Evolutionary conservation across 2,329 filamentous ascomycete species (phyloP).

Genomic region (Coniochaeta hoffmannii): DNA sequence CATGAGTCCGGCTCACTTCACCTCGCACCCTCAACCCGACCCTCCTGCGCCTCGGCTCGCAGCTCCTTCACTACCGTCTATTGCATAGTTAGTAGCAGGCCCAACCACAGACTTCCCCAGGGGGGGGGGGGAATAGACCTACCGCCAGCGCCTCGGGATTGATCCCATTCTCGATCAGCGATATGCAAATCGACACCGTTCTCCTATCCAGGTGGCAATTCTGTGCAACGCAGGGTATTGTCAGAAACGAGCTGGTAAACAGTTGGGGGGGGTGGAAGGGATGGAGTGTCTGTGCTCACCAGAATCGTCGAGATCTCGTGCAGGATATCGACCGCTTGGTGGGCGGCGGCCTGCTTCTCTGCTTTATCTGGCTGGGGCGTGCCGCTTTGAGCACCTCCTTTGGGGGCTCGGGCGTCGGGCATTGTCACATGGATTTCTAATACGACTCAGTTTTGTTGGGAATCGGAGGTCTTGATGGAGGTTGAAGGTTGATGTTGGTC

Average conservation of each 20-base stretch:
- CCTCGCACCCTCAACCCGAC: constrained; percentile 32
- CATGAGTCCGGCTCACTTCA: constrained; percentile 9
- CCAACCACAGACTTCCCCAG: background rate
- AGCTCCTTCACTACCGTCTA: constrained; percentile 55
- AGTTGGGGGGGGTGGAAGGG: background rate
- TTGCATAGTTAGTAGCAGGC: background rate
- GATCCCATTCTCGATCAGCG: constrained; percentile 93
- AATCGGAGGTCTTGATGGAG: too few relatives aligned
- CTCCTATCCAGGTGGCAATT: constrained; percentile 90
- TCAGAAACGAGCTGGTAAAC: background rate
- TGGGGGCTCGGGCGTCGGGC: background rate
- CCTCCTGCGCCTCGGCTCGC: constrained; percentile 46
- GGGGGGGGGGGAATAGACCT: constrained; percentile 26
- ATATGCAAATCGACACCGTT: constrained; percentile 89
- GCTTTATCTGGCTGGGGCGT: constrained; percentile 30
- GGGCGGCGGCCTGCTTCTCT: constrained; percentile 67
- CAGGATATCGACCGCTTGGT: constrained; percentile 76
- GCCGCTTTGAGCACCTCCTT: too few relatives aligned
- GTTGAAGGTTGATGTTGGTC: background rate
- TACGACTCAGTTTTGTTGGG: too few relatives aligned
- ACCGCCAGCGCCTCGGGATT: constrained; percentile 94
- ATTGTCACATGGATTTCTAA: background rate
- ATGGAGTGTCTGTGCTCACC: constrained; percentile 42
- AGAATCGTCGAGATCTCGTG: constrained; percentile 84
- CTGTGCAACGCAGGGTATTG: constrained; percentile 38